A percentile compares a stretch with the other conserved stretches of the same genome.
phyloP scores from a whole-genome alignment of 257 asterid genomes.

The Nicotiana paniculata region DNA sequence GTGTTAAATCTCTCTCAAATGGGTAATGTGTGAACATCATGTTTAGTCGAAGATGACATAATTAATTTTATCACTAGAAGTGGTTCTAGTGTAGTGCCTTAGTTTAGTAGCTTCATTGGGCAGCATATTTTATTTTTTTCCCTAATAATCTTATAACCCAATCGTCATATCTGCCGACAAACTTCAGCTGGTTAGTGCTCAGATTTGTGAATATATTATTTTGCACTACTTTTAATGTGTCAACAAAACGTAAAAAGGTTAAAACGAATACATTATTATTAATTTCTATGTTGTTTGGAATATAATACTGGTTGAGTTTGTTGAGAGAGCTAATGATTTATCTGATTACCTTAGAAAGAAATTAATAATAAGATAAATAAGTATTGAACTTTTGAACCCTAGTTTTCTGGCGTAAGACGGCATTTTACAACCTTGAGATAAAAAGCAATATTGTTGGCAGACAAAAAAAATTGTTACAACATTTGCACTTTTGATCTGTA shows the following conservation, averaged over 20 bases:
- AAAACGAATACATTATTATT: no score
- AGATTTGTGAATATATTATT: not conserved
- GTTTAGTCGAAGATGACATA: not conserved
- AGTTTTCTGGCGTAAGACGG: not conserved
- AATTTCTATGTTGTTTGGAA: no score
- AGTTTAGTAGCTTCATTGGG: not conserved
- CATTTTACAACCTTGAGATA: not conserved
- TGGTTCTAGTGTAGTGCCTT: not conserved
- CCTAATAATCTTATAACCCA: not conserved
- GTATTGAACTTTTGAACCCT: not conserved
- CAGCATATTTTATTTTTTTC: not conserved
- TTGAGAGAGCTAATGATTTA: not conserved
- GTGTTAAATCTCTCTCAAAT: no score
- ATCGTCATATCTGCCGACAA: not conserved
- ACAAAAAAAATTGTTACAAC: not conserved
- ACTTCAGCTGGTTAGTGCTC: not conserved
- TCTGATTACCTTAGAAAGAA: not conserved
- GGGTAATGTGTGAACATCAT: not conserved
- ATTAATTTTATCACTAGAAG: not conserved
- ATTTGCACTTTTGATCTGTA: no score
- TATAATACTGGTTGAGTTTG: not conserved
- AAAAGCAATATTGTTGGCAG: not conserved
- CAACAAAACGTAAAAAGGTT: not conserved
- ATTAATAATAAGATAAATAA: not conserved
- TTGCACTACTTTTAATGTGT: not conserved